phyloP scores from a whole-genome alignment of 2,329 filamentous ascomycete genomes.

The Aaosphaeria pasadenensis region DNA sequence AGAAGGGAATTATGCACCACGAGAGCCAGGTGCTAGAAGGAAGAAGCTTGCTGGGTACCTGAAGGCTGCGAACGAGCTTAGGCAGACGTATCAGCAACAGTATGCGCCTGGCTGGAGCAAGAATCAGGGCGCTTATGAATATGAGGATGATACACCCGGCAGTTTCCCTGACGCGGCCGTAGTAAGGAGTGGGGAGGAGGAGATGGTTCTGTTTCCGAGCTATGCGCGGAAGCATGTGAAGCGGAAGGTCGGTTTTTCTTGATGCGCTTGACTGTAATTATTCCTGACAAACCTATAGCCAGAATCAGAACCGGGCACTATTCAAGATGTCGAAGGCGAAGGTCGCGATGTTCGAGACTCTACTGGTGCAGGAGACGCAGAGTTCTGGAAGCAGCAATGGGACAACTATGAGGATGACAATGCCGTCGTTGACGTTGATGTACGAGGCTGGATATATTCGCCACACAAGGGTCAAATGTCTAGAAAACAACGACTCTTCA shows the following conservation, averaged over 20 bases:
- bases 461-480: slow-evolving; percentile 83
- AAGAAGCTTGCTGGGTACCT: slow-evolving; percentile 74
- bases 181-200: slow-evolving; percentile 74
- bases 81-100: slow-evolving; percentile 63
- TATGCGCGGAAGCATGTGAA: slow-evolving; percentile 76
- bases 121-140: slow-evolving; percentile 44
- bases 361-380: slow-evolving; percentile 56
- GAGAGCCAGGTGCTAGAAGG: slow-evolving; percentile 68
- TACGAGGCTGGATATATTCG: slow-evolving; percentile 91
- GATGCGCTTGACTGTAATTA: neutral
- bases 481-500: slow-evolving; percentile 79
- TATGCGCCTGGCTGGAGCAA: slow-evolving; percentile 48
- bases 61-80: slow-evolving; percentile 68
- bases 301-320: slow-evolving; percentile 32
- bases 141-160: slow-evolving; percentile 59
- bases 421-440: slow-evolving; percentile 88
- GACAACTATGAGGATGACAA: slow-evolving; percentile 75
- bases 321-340: slow-evolving; percentile 38
- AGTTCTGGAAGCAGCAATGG: slow-evolving; percentile 79
- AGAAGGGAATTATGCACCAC: slow-evolving; percentile 38
- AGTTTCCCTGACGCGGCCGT: slow-evolving; percentile 85
- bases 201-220: slow-evolving; percentile 93
- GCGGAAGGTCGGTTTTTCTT: slow-evolving; percentile 32
- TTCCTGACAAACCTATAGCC: slow-evolving; percentile 18
- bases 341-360: slow-evolving; percentile 44